A percentile compares a stretch with the other conserved stretches of the same genome.
These are phyloP conservation scores for Breynia disticha DNA, from an alignment of 441 rosid genomes.

Conservation along the genomic window DNA sequence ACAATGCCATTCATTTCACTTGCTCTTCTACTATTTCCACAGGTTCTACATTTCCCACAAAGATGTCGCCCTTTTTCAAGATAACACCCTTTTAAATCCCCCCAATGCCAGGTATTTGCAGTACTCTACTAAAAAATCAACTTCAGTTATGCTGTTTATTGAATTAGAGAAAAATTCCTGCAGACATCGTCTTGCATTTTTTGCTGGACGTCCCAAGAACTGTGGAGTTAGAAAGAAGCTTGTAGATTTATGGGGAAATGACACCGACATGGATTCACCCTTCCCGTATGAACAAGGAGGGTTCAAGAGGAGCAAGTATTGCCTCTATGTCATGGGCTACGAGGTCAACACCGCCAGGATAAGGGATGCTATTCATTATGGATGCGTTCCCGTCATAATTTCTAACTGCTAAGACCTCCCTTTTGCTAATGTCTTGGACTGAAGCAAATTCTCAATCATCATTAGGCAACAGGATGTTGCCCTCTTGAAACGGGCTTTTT, in stretches of 20 bases:
- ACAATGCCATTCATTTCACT: constrained; percentile 33
- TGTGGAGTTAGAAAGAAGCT: constrained; percentile 27
- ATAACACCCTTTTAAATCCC: constrained; percentile 33
- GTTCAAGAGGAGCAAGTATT: constrained; percentile 30
- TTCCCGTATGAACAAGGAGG: constrained; percentile 32
- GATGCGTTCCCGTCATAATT: constrained; percentile 34
- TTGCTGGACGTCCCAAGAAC: constrained; percentile 30
- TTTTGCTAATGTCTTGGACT: constrained; percentile 29
- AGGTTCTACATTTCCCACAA: constrained; percentile 29
- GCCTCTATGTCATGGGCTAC: constrained; percentile 40
- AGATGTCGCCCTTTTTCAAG: constrained; percentile 35
- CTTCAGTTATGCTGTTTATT: too few species aligned
- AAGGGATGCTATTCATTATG: constrained; percentile 34
- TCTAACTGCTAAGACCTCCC: constrained; percentile 40
- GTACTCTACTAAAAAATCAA: too few species aligned
- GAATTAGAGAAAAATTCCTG: constrained; percentile 6
- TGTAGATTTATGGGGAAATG: constrained; percentile 24
- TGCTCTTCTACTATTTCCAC: constrained; percentile 38
- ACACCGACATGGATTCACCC: constrained; percentile 21
- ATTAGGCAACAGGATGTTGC: constrained; percentile 22
- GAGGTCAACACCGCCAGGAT: constrained; percentile 39
- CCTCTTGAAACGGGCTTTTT: constrained; percentile 17
- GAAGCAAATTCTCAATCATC: constrained; percentile 33
- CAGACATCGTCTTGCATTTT: constrained; percentile 33
- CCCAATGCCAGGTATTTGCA: constrained; percentile 26